These are phyloP conservation scores for Lactarius pseudohatsudake DNA, from an alignment of 768 basidiomycete genomes.

Conservation along the genomic window DNA sequence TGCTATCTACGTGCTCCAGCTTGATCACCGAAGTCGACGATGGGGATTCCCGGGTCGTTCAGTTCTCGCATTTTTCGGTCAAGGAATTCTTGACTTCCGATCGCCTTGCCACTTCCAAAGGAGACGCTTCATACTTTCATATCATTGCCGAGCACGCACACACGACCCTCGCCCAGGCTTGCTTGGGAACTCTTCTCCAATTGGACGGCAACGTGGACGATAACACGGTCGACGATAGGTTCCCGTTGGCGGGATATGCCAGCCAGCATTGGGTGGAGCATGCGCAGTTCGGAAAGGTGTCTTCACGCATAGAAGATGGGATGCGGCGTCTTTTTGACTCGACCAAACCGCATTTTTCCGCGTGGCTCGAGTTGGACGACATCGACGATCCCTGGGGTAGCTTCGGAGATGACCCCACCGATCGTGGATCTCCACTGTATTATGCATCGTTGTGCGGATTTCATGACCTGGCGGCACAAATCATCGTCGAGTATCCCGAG, in stretches of 20 bases:
- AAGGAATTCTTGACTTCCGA: not conserved
- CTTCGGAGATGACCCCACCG: fast-evolving
- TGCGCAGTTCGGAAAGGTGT: not conserved
- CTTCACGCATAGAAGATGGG: not conserved
- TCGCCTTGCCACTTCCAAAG: not conserved
- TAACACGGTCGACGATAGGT: not conserved
- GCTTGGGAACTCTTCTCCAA: not conserved
- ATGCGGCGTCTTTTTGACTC: not conserved
- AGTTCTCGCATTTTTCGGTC: not conserved
- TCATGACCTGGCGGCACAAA: not conserved
- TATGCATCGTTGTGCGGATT: not conserved
- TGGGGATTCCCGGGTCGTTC: not conserved
- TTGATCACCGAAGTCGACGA: not conserved
- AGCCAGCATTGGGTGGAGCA: not conserved
- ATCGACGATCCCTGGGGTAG: not conserved
- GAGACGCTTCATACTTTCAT: not conserved
- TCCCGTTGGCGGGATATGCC: not conserved
- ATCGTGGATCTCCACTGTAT: not conserved
- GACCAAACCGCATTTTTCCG: not conserved
- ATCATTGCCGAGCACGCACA: not conserved
- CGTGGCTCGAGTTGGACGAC: not conserved
- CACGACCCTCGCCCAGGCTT: not conserved
- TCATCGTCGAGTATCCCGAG: not conserved
- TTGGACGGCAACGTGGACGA: not conserved
- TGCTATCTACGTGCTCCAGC: not conserved